Evolutionary conservation across 345 rosid genomes (phyloP).

Genomic region (Erodium maritimum): DNA sequence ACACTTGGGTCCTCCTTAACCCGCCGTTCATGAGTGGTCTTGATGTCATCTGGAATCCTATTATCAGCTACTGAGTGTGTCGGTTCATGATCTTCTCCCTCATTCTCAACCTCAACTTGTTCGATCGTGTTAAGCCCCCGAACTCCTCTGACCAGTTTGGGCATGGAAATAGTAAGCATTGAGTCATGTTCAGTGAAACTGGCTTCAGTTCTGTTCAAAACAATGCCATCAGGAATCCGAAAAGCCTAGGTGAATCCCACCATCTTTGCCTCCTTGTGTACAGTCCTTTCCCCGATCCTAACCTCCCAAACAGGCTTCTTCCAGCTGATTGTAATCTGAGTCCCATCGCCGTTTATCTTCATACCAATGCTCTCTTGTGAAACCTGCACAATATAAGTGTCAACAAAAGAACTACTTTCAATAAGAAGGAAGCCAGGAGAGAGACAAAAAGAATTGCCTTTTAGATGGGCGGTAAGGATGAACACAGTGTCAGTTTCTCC

Average conservation of each 20-base stretch:
- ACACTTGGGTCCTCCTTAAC: background rate
- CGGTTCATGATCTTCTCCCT: background rate
- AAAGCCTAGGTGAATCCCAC: conserved; percentile 46
- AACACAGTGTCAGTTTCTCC: conserved; percentile 59
- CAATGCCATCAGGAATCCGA: conserved; percentile 42
- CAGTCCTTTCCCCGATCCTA: conserved; percentile 49
- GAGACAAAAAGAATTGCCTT: conserved; percentile 27
- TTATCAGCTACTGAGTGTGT: too few species aligned
- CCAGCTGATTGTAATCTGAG: conserved; percentile 38
- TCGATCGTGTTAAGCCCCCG: conserved; percentile 28
- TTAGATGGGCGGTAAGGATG: conserved; percentile 57
- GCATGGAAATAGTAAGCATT: conserved; percentile 45
- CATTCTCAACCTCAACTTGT: conserved; percentile 12
- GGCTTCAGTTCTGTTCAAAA: conserved; percentile 55
- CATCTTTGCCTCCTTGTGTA: conserved; percentile 45
- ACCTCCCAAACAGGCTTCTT: conserved; percentile 58
- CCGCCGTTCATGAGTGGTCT: background rate
- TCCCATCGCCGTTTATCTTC: conserved; percentile 57
- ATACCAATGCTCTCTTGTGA: conserved; percentile 47
- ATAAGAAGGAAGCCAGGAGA: background rate
- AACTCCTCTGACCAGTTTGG: conserved; percentile 51
- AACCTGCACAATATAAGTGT: conserved; percentile 34
- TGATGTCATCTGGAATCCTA: background rate
- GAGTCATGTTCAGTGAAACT: conserved; percentile 45
- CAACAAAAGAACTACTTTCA: background rate